phyloP scores from a whole-genome alignment of 495 filamentous ascomycete genomes.

The Penicillium canescens region DNA sequence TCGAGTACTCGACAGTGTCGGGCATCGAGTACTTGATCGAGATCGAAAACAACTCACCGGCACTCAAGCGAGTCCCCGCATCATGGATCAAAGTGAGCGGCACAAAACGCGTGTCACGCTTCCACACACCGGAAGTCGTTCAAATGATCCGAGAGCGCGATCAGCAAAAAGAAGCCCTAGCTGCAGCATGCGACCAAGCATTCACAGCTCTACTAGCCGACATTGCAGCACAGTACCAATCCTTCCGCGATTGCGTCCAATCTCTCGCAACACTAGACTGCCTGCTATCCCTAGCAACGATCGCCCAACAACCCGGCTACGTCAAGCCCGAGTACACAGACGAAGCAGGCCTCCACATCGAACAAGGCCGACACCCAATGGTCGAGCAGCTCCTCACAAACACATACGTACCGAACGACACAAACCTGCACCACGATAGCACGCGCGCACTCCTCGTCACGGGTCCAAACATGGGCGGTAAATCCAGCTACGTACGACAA shows the following conservation, averaged over 20 bases:
- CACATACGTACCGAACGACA: constrained; percentile 90
- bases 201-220: constrained; percentile 67
- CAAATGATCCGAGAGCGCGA: constrained; percentile 83
- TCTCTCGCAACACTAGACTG: constrained; percentile 88
- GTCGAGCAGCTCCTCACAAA: constrained; percentile 87
- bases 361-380: constrained; percentile 88
- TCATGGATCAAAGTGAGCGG: constrained; percentile 93
- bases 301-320: constrained; percentile 86
- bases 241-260: constrained; percentile 82
- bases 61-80: constrained; percentile 83
- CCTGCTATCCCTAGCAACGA: constrained; percentile 78
- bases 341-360: constrained; percentile 67
- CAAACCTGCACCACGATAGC: constrained; percentile 59
- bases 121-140: constrained; percentile 90
- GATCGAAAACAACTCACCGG: constrained; percentile 68
- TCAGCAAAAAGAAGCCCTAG: constrained; percentile 90
- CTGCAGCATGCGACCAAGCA: constrained; percentile 88
- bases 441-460: constrained; percentile 85
- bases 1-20: constrained; percentile 76
- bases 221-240: constrained; percentile 81
- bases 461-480: constrained; percentile 98
- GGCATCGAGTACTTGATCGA: constrained; percentile 96
- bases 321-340: constrained; percentile 79
- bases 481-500: constrained; percentile 90
- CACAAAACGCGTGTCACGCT: constrained; percentile 89